Base-by-base conservation (phyloP, 2,329 filamentous ascomycete species). In the Zymoseptoria ardabiliae region DNA sequence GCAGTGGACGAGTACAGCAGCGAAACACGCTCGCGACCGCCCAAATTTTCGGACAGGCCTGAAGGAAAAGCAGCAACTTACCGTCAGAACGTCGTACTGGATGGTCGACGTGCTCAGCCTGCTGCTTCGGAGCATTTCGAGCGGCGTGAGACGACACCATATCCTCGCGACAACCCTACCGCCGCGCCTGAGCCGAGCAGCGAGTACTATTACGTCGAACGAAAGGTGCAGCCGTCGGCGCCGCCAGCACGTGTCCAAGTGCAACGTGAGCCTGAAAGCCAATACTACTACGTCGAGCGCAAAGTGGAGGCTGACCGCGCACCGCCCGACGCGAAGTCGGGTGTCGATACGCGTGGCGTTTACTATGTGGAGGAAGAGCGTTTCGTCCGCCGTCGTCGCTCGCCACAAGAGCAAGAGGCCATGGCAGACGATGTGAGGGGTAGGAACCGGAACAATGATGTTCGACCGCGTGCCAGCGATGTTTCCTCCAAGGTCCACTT, bases 401-500 rank as follows among this genome's bases (percentile, higher is more conserved):
- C 48, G 13, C 50, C 56, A 35, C 25, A 56, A 51, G 57, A 57
- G n/a, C 51, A 30, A 22, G 9, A 13, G n/a, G 23, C 17, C 13
- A 4, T 25, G 1, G 23, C 21, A 13, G 8, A 52, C 22, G 41
- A 54, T 23, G 45, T 30, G 25, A 28, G 25, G 50, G 50, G 20
- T 8, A 28, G 23, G 9, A 21, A 20, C 50, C 48, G 25, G 3
- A 10, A 21, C 21, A 30, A 55, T 3, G 19, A 45, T 22, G 50
- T 53, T 25, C 35, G 55, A 21, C 64, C 55, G 7, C 60, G 54
- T 13, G 55, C 50, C 11, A 63, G 61, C 49, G 63, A 65, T 55
- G 56, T 48, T n/a, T 67, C 67, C 19, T 65, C 62, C 53, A 66
- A 64, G 28, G 70, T 72, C 6, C 68, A 64, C 35, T 72, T 72